Evolutionary conservation across 1,284 basidiomycete species (phyloP), one percentile per base, ranked within the genome.

Genomic region (Rhodofomes roseus): DNA sequence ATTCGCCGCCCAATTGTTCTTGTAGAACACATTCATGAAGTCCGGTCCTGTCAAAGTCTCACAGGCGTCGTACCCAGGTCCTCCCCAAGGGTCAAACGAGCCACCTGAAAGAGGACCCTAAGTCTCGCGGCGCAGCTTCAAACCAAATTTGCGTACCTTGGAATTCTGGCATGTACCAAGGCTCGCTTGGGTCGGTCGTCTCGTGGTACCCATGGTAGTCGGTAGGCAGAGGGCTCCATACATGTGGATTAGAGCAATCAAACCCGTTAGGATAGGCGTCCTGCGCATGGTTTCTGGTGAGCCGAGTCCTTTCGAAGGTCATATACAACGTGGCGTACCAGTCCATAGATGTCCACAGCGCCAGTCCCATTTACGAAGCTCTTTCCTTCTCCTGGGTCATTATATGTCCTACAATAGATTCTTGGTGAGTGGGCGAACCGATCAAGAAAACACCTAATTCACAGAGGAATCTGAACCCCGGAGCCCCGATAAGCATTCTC

Each of bases 21-120:
- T 78, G 67, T 92, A 84, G 71, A 90, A 92, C 1, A 92, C 90
- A 46, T 83, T 87, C 70, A 86, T 79, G 74, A 92, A 92, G 63
- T 85, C 79, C 0, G 85, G 76, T 2, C 88, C 87, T n/a, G 88
- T 90, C 55, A 92, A 75, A 2, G 79, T 73, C 23, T 77, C 74
- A 64, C 83, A 85, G 8, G 75, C 68, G 23, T 79, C 73, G 61
- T 82, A 83, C 20, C 81, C 86, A 55, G 87, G 85, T 18, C 85
- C 84, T 7, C 85, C 87, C 89, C 88, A 90, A 9, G 89, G 82
- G 68, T 92, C 90, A 62, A 82, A 90, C 4, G 88, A 78, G 7
- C 90, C 90, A 20, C 82, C 87, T 77, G 23, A 4, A n/a, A 5
- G 2, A 20, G 25, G n/a, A n/a, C n/a, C n/a, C 41, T 4, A 60